Conservation (phyloP, 139 green algal species). For the Volvox africanus region DNA sequence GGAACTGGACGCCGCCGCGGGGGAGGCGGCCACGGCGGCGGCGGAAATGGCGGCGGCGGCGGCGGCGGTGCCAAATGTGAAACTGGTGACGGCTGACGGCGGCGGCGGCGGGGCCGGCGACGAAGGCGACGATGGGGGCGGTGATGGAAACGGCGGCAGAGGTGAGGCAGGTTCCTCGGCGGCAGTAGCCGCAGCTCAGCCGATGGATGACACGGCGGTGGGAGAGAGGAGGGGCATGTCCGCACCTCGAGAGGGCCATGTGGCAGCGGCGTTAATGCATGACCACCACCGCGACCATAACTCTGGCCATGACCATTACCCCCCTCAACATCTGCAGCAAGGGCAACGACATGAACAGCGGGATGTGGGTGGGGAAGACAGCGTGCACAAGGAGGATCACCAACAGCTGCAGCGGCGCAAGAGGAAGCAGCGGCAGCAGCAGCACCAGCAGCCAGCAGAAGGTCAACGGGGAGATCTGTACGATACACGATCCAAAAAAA, state of each 20-base stretch:
- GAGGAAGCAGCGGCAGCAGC: neutral
- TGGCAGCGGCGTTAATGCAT: no score
- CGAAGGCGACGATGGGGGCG: neutral
- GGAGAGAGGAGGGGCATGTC: no score
- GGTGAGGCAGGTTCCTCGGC: neutral
- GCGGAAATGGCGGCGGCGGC: no score
- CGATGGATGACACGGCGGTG: no score
- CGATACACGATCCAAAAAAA: no score
- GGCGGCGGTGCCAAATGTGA: neutral
- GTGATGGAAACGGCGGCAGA: neutral
- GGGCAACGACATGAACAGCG: neutral
- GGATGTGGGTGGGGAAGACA: neutral
- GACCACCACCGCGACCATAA: no score
- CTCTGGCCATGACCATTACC: no score
- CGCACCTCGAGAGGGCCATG: no score
- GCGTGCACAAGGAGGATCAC: neutral
- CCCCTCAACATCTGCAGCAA: neutral
- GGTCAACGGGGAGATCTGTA: neutral
- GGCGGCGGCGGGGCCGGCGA: neutral
- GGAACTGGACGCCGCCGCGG: neutral
- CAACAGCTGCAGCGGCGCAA: neutral
- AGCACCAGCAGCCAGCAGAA: neutral
- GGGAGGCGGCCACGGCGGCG: neutral
- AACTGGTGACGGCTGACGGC: neutral
- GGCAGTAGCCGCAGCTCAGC: no score